Evolutionary conservation across 495 filamentous ascomycete species (phyloP).

Genomic region (Chaetomidium leptoderma): DNA sequence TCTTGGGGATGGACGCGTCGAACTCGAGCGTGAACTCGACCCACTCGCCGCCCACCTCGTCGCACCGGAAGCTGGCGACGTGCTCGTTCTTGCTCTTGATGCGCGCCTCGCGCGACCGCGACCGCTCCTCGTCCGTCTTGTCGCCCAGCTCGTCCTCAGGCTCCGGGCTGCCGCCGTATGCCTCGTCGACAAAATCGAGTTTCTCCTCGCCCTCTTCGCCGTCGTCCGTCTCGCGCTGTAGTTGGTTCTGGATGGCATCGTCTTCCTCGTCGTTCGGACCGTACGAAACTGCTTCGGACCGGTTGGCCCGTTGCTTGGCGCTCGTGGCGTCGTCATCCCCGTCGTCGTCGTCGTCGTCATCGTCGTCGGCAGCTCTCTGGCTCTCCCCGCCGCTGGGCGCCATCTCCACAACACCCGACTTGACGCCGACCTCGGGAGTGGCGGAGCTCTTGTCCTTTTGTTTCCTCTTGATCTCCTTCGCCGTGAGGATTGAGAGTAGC

Average conservation of each 20-base stretch:
- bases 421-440: slow-evolving; percentile 76
- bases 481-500: slow-evolving; percentile 60
- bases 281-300: slow-evolving; percentile 77
- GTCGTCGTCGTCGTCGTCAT: slow-evolving; percentile 66
- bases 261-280: slow-evolving; percentile 91
- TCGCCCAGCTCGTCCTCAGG: slow-evolving; percentile 45
- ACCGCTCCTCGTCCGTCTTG: slow-evolving; percentile 38
- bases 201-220: slow-evolving; percentile 47
- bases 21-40: slow-evolving; percentile 84
- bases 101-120: slow-evolving; percentile 56
- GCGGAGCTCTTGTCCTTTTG: slow-evolving; percentile 61
- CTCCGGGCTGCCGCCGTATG: slow-evolving; percentile 49
- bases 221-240: slow-evolving; percentile 50
- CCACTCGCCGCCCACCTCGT: slow-evolving; percentile 65
- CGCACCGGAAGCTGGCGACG: slow-evolving; percentile 74
- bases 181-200: slow-evolving; percentile 53
- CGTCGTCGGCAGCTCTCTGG: slow-evolving; percentile 45
- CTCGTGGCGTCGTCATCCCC: slow-evolving; percentile 83
- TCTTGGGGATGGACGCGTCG: slow-evolving; percentile 72
- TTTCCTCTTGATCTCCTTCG: slow-evolving; percentile 76
- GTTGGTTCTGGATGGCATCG: slow-evolving; percentile 59
- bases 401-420: slow-evolving; percentile 65
- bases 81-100: slow-evolving; percentile 61
- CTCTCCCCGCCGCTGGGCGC: slow-evolving; percentile 37
- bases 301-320: slow-evolving; percentile 67